These are phyloP conservation scores for Cyamopsis tetragonoloba DNA, from an alignment of 306 rosid species.

Conservation along the genomic window DNA sequence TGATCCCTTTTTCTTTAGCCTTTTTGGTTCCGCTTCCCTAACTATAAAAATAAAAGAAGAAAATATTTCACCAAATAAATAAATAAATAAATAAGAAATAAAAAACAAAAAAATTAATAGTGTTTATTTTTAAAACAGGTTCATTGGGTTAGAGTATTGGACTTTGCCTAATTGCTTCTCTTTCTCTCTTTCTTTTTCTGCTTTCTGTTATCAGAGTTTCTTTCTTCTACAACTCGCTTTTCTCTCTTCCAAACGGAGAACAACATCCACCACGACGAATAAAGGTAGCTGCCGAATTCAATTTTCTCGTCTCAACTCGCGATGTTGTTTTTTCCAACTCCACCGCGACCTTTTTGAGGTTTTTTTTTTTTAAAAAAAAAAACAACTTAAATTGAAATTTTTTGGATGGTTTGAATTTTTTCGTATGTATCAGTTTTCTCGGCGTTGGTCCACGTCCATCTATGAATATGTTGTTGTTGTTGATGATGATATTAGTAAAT, in stretches of 20 bases:
- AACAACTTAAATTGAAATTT: neutral
- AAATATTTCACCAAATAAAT: too few relatives aligned
- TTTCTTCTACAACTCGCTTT: constrained; percentile 6
- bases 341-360: neutral
- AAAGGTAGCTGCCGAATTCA: constrained; percentile 39
- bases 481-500: neutral
- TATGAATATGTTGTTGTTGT: neutral
- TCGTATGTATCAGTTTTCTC: neutral
- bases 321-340: neutral
- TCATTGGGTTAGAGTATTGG: constrained; percentile 33
- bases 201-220: too few relatives aligned
- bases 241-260: constrained; percentile 23
- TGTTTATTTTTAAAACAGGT: constrained; percentile 10
- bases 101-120: neutral
- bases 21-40: constrained; percentile 23
- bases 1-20: neutral
- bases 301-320: neutral
- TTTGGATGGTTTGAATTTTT: neutral
- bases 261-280: neutral
- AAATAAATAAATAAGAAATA: neutral
- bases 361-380: neutral
- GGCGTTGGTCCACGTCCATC: neutral
- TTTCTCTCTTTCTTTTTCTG: constrained; percentile 24
- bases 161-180: constrained; percentile 45
- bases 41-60: too few relatives aligned